phyloP scores from a whole-genome alignment of 2,329 filamentous ascomycete genomes.

The Pezicula rhizophila region DNA sequence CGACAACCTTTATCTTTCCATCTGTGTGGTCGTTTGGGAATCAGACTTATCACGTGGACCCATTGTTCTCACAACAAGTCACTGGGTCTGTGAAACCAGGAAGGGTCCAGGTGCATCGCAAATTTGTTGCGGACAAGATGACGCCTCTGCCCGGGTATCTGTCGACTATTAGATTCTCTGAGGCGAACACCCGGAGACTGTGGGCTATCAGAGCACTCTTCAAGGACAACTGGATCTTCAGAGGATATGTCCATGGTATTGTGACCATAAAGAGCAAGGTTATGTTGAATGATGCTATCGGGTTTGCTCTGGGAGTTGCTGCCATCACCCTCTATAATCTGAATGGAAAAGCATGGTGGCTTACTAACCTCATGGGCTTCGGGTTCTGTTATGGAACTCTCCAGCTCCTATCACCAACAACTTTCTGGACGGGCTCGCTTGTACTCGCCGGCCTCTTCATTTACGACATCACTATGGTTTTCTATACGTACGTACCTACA shows the following conservation, averaged over 20 bases:
- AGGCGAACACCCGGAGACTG: conserved; percentile 22
- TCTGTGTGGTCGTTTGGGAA: conserved; percentile 53
- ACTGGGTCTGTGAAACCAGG: conserved; percentile 8
- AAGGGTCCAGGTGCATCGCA: conserved; percentile 9
- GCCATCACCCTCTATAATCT: conserved; percentile 24
- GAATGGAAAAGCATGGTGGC: conserved; percentile 25
- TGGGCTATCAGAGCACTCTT: conserved; percentile 49
- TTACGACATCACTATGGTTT: conserved; percentile 92
- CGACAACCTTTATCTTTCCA: conserved; percentile 67
- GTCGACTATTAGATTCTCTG: conserved; percentile 27
- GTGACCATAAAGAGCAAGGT: conserved; percentile 15
- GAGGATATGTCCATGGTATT: conserved; percentile 20
- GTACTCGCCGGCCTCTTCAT: conserved; percentile 78
- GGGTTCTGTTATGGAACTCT: conserved; percentile 80
- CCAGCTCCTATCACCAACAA: conserved; percentile 81
- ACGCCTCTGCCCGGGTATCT: conserved; percentile 35
- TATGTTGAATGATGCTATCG: conserved; percentile 21
- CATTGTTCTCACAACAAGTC: conserved; percentile 22
- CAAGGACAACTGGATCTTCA: conserved; percentile 42
- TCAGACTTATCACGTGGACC: conserved; percentile 42
- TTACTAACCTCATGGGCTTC: conserved; percentile 84
- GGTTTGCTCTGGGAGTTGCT: conserved; percentile 20
- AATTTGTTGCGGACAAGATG: conserved; percentile 19
- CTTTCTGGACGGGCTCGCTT: conserved; percentile 73
- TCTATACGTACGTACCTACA: conserved; percentile 58